A percentile compares a stretch with the other conserved stretches of the same genome.
Evolutionary conservation across 345 rosid genomes (phyloP).

Genomic region (Linum trigynum): DNA sequence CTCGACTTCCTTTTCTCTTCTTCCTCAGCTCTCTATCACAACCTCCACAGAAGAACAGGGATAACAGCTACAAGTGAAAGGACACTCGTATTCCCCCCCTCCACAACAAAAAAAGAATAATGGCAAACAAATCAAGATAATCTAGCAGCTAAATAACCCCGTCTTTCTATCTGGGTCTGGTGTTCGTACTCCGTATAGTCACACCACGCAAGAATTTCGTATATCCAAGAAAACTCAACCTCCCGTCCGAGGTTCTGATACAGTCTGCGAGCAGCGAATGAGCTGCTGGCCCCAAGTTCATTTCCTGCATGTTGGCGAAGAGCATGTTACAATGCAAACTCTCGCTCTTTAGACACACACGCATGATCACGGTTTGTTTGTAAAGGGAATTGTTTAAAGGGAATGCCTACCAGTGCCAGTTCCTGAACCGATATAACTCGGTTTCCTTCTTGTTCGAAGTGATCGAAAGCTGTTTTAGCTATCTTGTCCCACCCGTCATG

Average conservation of each 20-base stretch:
- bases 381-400: slow-evolving; percentile 4
- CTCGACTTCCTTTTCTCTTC: too few species aligned
- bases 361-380: not conserved
- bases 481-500: slow-evolving; percentile 21
- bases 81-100: too few species aligned
- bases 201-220: slow-evolving; percentile 1
- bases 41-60: too few species aligned
- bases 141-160: not conserved
- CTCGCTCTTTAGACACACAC: not conserved
- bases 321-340: not conserved
- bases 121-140: not conserved
- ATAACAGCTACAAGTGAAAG: too few species aligned
- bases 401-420: slow-evolving; percentile 17
- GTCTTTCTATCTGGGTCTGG: not conserved
- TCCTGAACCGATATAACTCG: slow-evolving; percentile 20
- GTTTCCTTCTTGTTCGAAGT: slow-evolving; percentile 27
- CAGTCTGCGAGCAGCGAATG: slow-evolving; percentile 45
- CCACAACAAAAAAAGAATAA: not conserved
- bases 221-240: slow-evolving; percentile 53
- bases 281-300: slow-evolving; percentile 38
- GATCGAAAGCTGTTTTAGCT: slow-evolving; percentile 16
- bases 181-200: not conserved
- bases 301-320: slow-evolving; percentile 16
- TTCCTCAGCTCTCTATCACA: too few species aligned
- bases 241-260: slow-evolving; percentile 54